Percentiles rank a stretch among this genome's conserved stretches.
These are phyloP conservation scores for Scedosporium apiospermum DNA, from an alignment of 2,329 filamentous ascomycete species.

Conservation along the genomic window DNA sequence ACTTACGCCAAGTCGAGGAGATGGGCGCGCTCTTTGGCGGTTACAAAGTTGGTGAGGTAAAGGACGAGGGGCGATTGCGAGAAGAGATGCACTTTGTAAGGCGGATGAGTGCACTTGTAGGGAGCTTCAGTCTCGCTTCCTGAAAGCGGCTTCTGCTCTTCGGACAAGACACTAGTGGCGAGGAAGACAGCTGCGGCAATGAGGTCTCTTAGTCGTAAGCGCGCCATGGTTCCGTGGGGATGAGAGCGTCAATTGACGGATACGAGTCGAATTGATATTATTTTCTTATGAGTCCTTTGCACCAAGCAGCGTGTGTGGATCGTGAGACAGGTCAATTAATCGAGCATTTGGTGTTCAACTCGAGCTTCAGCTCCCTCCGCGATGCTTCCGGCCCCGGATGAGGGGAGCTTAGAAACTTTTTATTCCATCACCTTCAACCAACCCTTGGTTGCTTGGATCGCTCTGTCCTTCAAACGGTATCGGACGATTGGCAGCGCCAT, in stretches of 20 bases:
- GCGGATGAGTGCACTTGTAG: constrained; percentile 17
- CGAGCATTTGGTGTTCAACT: no score
- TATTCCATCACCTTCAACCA: neutral
- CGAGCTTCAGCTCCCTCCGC: neutral
- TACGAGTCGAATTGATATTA: neutral
- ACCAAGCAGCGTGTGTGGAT: neutral
- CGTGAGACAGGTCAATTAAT: neutral
- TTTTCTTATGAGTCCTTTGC: no score
- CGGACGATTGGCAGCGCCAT: neutral
- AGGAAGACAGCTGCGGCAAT: neutral
- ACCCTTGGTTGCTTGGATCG: neutral
- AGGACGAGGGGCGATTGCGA: constrained; percentile 39
- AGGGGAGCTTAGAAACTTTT: neutral
- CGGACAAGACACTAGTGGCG: neutral
- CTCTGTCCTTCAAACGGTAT: neutral
- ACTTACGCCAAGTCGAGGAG: constrained; percentile 32
- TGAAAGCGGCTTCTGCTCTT: neutral
- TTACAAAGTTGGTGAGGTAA: constrained; percentile 38
- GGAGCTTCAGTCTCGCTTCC: constrained; percentile 4
- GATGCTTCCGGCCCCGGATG: neutral
- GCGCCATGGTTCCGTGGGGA: neutral
- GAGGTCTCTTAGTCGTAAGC: neutral
- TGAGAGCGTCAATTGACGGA: neutral
- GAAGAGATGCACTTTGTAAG: constrained; percentile 32
- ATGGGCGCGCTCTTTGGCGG: constrained; percentile 28